phyloP scores from a whole-genome alignment of 1,284 basidiomycete species.

The Apiotrichum mycotoxinovorans region DNA sequence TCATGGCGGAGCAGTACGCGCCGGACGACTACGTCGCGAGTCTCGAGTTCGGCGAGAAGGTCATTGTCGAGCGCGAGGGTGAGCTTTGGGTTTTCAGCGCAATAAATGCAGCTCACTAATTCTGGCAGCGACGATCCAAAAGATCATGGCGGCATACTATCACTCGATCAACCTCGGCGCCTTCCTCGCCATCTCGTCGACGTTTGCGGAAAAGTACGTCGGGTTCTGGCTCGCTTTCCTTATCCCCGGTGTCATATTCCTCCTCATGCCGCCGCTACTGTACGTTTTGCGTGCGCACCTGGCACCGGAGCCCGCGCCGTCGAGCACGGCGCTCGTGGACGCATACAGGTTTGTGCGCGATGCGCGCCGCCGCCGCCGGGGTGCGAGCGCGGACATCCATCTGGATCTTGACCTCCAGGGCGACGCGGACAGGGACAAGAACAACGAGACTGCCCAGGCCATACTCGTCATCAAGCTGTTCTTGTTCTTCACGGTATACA shows the following conservation, averaged over 20 bases:
- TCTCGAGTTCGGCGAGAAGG: constrained; percentile 16
- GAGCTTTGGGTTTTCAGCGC: not conserved
- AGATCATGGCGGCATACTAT: constrained; percentile 32
- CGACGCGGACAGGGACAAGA: not conserved
- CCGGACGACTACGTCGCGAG: constrained; percentile 12
- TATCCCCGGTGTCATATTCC: constrained; percentile 24
- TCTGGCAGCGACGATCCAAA: constrained; percentile 22
- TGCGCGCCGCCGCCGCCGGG: not conserved
- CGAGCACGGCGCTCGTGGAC: constrained; percentile 15
- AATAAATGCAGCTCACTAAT: not conserved
- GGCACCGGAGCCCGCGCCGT: constrained; percentile 12
- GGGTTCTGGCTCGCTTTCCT: constrained; percentile 27
- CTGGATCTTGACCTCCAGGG: not conserved
- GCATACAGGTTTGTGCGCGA: not conserved
- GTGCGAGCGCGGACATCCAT: not conserved
- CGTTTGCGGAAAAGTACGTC: constrained; percentile 31
- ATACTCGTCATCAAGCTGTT: constrained; percentile 20
- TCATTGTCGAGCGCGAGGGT: constrained; percentile 25
- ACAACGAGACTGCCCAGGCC: not conserved
- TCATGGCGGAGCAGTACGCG: constrained; percentile 27
- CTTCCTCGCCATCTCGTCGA: constrained; percentile 25
- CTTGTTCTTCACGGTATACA: constrained; percentile 21
- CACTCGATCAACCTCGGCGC: constrained; percentile 29
- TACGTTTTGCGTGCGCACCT: constrained; percentile 13
- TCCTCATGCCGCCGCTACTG: constrained; percentile 24